These are phyloP conservation scores for Aspergillus udagawae DNA, from an alignment of 2,329 filamentous ascomycete species.

Conservation along the genomic window DNA sequence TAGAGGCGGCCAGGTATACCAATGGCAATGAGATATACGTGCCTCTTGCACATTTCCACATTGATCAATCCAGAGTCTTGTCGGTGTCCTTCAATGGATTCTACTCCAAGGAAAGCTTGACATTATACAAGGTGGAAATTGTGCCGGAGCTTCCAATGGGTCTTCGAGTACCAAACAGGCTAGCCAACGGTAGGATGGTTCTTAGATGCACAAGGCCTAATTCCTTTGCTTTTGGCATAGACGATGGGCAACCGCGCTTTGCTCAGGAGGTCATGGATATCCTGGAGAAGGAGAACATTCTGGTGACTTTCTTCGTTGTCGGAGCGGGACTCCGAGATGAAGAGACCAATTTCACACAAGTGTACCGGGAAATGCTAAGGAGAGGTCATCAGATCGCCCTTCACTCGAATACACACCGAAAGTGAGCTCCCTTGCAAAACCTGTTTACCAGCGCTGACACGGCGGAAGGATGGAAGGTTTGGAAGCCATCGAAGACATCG, in stretches of 20 bases:
- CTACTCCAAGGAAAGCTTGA: constrained; percentile 49
- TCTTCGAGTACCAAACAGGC: constrained; percentile 55
- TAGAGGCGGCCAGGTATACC: constrained; percentile 61
- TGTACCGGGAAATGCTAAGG: constrained; percentile 60
- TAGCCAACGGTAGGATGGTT: constrained; percentile 58
- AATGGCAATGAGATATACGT: constrained; percentile 59
- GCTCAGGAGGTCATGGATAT: constrained; percentile 60
- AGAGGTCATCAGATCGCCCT: constrained; percentile 65
- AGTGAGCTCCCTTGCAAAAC: constrained; percentile 29
- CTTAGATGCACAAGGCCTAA: constrained; percentile 65
- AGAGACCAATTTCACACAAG: constrained; percentile 57
- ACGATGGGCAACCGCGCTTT: constrained; percentile 60
- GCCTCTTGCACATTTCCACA: constrained; percentile 62
- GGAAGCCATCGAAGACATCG: constrained; percentile 28
- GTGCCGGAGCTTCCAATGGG: constrained; percentile 51
- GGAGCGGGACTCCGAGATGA: constrained; percentile 58
- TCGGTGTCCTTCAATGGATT: constrained; percentile 64
- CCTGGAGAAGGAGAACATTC: constrained; percentile 57
- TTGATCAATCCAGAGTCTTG: constrained; percentile 54
- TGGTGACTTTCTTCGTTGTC: constrained; percentile 69
- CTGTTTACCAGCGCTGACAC: background rate
- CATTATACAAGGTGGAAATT: constrained; percentile 59
- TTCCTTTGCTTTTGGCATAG: constrained; percentile 69
- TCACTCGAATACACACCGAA: constrained; percentile 67
- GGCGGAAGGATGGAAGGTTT: constrained; percentile 36